Percentiles rank a stretch among this genome's conserved stretches.
Conservation (phyloP, 2,329 filamentous ascomycete genomes). For the Diaporthe citrichinensis region DNA sequence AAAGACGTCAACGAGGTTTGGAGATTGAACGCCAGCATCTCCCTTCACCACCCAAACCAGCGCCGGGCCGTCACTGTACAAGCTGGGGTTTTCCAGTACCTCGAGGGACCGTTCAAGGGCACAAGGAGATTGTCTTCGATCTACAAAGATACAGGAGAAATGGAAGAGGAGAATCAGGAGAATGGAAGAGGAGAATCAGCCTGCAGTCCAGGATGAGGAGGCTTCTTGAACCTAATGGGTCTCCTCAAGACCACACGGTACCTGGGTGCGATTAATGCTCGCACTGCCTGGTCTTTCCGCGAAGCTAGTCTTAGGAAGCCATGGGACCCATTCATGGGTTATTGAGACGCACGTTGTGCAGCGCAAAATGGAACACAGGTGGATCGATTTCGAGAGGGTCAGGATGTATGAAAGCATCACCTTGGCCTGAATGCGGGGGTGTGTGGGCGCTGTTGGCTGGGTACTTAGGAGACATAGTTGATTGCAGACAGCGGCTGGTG, state of each 20-base stretch:
- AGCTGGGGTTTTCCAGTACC: slow-evolving; percentile 5
- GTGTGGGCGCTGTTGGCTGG: background rate
- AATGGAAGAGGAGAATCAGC: background rate
- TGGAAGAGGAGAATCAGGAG: background rate
- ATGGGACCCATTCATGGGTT: too few relatives aligned
- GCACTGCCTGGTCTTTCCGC: background rate
- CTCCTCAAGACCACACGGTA: background rate
- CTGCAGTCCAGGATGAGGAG: background rate
- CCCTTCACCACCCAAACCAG: too few relatives aligned
- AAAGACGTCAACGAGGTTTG: slow-evolving; percentile 3
- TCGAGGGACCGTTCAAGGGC: background rate
- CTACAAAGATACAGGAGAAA: background rate
- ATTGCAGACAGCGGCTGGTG: background rate
- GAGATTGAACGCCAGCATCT: too few relatives aligned
- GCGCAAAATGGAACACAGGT: background rate
- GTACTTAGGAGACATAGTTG: background rate
- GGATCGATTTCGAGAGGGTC: background rate
- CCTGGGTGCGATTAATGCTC: background rate
- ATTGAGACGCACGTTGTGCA: accelerated
- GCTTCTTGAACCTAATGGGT: background rate
- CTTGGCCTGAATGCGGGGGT: background rate
- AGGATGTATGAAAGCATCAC: background rate
- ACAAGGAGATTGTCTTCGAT: background rate
- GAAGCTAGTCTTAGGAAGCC: background rate
- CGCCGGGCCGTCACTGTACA: background rate